These are phyloP conservation scores for Aquilaria sinensis DNA, from an alignment of 345 rosid genomes.

Conservation along the genomic window DNA sequence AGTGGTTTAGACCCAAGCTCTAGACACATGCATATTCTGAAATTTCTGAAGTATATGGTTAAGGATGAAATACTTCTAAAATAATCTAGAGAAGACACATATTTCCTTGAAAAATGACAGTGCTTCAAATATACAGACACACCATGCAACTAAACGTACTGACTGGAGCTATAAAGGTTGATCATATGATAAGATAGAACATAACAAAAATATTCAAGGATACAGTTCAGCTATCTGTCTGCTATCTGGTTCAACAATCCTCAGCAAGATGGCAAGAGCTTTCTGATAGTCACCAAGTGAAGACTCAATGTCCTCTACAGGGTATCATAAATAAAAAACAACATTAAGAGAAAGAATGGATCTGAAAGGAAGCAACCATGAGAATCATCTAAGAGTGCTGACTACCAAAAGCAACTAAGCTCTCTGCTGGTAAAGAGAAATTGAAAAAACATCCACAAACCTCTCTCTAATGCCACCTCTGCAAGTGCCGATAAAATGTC, in stretches of 20 bases:
- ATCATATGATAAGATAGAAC: neutral
- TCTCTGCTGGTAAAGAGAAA: neutral
- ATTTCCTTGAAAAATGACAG: no score
- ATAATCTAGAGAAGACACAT: no score
- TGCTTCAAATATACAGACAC: no score
- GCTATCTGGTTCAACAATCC: slow-evolving; percentile 84
- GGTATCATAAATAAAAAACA: slow-evolving; percentile 9
- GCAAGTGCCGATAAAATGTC: slow-evolving; percentile 76
- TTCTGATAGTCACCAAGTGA: slow-evolving; percentile 78
- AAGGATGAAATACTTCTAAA: slow-evolving; percentile 19
- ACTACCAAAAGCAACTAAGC: neutral
- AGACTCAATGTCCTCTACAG: slow-evolving; percentile 89
- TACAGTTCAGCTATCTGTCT: slow-evolving; percentile 86
- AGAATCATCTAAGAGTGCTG: neutral
- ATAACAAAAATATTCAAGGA: slow-evolving; percentile 33
- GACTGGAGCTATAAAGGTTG: neutral
- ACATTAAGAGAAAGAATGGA: neutral
- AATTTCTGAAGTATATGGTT: slow-evolving; percentile 64
- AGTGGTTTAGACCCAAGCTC: slow-evolving; percentile 71
- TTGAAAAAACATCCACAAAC: slow-evolving; percentile 19
- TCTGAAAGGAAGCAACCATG: neutral
- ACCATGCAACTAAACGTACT: neutral
- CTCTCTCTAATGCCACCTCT: slow-evolving; percentile 91
- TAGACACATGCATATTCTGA: slow-evolving; percentile 76
- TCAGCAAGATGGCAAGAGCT: slow-evolving; percentile 63